Evolutionary conservation across 345 rosid genomes (phyloP), one percentile per base, ranked within the genome.

Genomic region (Hypericum perforatum): DNA sequence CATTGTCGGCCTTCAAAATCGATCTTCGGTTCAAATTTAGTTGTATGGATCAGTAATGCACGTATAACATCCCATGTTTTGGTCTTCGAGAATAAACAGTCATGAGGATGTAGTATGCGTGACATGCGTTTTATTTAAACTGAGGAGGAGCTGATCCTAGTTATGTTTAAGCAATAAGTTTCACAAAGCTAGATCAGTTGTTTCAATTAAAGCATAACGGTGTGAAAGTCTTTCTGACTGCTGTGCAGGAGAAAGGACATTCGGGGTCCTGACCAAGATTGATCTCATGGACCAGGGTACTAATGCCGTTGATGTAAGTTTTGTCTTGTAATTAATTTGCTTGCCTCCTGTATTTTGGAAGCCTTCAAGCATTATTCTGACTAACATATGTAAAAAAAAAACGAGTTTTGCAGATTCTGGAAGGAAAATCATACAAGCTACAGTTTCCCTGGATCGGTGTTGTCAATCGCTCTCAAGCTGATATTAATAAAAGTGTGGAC

Each of bases 391-490:
- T 62, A 39, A 38, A 41, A 37, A 45, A 57, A 45, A 54, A 39
- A 50, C n/a, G 53, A 49, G 41, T 52, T 60, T 67, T 53, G 53
- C 59, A 91, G 96, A 87, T 91, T 55, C 81, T 91, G 63, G 98
- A 87, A 82, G 98, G 92, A 68, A 82, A 65, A 65, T 67, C 95
- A 61, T 91, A 87, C 68, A 85, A 81, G 71, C 76, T 91, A 53
- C 85, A 82, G 65, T 91, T 41, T 72, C 92, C 95, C 50, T 91
- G 98, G 98, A 75, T 91, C 54, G 98, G 98, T 45, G 95, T 91
- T 63, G 98, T 91, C 40, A 91, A 91, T 70, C 96, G 96, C 64
- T 91, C 98, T 63, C 98, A 87, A 72, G 96, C 96, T 76, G 98
- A 87, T 61, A 91, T 87, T 9, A 91, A 91, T 58, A 87, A 82